These are phyloP conservation scores for Magnusiomyces fungicola DNA, from an alignment of 1,139 yeast genomes.

Conservation along the genomic window DNA sequence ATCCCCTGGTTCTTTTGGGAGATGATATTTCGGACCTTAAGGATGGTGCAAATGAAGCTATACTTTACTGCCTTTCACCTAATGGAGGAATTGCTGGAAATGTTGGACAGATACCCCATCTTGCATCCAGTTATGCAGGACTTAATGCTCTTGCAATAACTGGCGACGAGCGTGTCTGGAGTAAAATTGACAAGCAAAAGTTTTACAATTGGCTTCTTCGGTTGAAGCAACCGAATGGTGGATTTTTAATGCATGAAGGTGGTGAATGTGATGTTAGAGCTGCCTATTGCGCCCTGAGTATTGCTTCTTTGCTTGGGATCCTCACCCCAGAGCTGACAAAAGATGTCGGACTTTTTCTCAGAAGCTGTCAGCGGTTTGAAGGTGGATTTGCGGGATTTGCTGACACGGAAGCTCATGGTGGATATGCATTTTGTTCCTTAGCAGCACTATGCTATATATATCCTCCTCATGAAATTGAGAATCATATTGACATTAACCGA, in stretches of 20 bases:
- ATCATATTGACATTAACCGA: conserved; percentile 24
- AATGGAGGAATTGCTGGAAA: conserved; percentile 86
- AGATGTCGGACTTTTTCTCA: conserved; percentile 55
- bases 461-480: conserved; percentile 29
- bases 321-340: conserved; percentile 53
- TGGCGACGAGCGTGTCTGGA: conserved; percentile 42
- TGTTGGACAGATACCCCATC: conserved; percentile 67
- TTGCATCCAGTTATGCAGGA: conserved; percentile 81
- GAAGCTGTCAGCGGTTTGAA: conserved; percentile 77
- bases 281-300: conserved; percentile 75
- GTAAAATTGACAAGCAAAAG: conserved; percentile 36
- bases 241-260: conserved; percentile 61
- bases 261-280: conserved; percentile 90
- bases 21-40: conserved; percentile 23
- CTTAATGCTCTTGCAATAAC: conserved; percentile 53
- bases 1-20: conserved; percentile 43
- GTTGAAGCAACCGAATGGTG: conserved; percentile 63
- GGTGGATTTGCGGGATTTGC: conserved; percentile 92
- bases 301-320: conserved; percentile 60
- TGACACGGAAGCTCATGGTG: conserved; percentile 90
- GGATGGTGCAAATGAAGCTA: conserved; percentile 28
- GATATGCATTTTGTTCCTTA: conserved; percentile 85
- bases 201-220: conserved; percentile 59
- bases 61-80: conserved; percentile 29
- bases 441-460: conserved; percentile 57